Conservation (phyloP, 2,329 filamentous ascomycete genomes). For the Penicillium sp. region DNA sequence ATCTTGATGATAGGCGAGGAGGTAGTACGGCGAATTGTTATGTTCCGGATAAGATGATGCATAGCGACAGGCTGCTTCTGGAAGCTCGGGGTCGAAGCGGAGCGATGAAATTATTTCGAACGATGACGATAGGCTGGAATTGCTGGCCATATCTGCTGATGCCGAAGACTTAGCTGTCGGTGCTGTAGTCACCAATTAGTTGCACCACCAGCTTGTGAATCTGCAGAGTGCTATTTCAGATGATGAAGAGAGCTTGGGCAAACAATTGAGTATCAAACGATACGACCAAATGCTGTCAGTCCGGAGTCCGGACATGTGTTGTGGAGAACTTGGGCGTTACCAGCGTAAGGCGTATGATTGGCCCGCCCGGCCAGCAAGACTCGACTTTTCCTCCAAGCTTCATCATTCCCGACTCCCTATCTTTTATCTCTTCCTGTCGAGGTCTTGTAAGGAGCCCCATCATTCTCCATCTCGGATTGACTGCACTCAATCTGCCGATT, state of each 20-base stretch:
- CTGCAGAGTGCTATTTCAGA: background rate
- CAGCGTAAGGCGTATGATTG: slow-evolving; percentile 31
- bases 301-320: slow-evolving; percentile 10
- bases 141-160: slow-evolving; percentile 13
- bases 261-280: slow-evolving; percentile 13
- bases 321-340: slow-evolving; percentile 22
- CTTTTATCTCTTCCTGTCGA: slow-evolving; percentile 27
- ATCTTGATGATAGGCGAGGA: slow-evolving; percentile 73
- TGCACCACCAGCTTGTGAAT: background rate
- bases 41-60: slow-evolving; percentile 37
- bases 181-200: slow-evolving; percentile 18
- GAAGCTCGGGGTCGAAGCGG: slow-evolving; percentile 63
- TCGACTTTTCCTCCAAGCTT: slow-evolving; percentile 36
- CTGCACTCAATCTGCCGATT: slow-evolving; percentile 9
- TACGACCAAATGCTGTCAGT: slow-evolving; percentile 4
- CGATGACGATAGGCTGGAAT: background rate
- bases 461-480: slow-evolving; percentile 2
- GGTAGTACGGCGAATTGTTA: slow-evolving; percentile 64
- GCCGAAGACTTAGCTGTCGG: slow-evolving; percentile 19
- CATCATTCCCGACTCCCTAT: slow-evolving; percentile 28
- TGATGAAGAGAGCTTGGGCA: slow-evolving; percentile 14
- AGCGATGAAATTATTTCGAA: slow-evolving; percentile 68
- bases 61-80: slow-evolving; percentile 29
- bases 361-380: slow-evolving; percentile 26
- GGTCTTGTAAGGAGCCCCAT: slow-evolving; percentile 21